These are phyloP conservation scores for Asparagopsis taxiformis DNA, from an alignment of 31 red algal genomes.

Conservation along the genomic window DNA sequence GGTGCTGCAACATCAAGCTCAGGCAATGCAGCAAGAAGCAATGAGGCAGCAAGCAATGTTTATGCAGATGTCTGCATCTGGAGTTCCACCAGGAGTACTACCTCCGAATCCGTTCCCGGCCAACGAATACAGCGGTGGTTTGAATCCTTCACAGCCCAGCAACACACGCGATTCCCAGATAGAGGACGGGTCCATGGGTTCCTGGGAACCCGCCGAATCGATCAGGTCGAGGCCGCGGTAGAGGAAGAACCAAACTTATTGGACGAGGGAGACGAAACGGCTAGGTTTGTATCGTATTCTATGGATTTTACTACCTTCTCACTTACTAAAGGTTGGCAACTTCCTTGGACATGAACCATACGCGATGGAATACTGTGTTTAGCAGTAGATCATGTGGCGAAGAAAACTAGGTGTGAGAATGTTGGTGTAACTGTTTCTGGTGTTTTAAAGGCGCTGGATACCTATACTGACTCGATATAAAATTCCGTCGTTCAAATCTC, in stretches of 20 bases:
- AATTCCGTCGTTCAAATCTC: no score
- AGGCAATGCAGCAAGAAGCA: slow-evolving; percentile 42
- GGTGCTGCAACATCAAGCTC: slow-evolving; percentile 52
- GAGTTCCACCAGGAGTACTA: slow-evolving; percentile 1
- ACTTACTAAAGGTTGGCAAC: background rate
- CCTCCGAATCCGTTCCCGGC: slow-evolving; percentile 6
- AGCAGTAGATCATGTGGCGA: no score
- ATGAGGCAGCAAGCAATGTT: slow-evolving; percentile 33
- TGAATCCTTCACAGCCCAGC: slow-evolving; percentile 4
- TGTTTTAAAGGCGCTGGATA: no score
- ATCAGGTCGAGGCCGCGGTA: slow-evolving; percentile 25
- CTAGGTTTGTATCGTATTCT: slow-evolving; percentile 2
- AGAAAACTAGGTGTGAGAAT: no score
- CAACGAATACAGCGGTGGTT: slow-evolving; percentile 30
- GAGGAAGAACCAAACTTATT: background rate
- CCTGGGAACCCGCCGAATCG: slow-evolving; percentile 10
- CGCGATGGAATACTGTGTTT: no score
- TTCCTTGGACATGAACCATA: no score
- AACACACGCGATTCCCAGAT: background rate
- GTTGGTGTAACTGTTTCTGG: no score
- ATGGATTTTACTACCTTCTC: background rate
- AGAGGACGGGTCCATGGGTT: slow-evolving; percentile 10
- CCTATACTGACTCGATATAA: no score
- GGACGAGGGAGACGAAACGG: background rate
- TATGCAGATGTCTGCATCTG: slow-evolving; percentile 56